Evolutionary conservation across 768 basidiomycete species (phyloP).

Genomic region (Lentinula detonsa): DNA sequence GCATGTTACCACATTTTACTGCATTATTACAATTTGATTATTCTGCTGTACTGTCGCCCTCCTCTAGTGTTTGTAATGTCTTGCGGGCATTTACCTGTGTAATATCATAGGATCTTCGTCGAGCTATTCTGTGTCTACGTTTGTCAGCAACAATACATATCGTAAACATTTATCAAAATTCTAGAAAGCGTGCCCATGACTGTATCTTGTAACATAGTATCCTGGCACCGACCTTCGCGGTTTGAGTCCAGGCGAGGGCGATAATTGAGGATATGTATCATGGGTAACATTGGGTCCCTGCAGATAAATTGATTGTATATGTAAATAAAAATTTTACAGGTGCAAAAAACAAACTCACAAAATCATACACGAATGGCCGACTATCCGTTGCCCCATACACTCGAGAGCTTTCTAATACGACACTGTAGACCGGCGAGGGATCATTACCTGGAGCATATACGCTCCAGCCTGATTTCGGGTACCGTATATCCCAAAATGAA

Average conservation of each 20-base stretch:
- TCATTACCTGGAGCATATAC: constrained; percentile 79
- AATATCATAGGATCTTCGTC: background rate
- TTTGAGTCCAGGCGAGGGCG: constrained; percentile 20
- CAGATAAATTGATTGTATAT: background rate
- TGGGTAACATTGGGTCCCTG: constrained; percentile 53
- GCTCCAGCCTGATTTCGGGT: constrained; percentile 58
- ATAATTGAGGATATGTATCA: constrained; percentile 47
- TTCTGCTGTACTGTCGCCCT: constrained; percentile 4
- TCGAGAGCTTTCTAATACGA: constrained; percentile 72
- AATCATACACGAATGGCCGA: constrained; percentile 74
- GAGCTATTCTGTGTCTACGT: background rate
- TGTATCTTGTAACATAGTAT: constrained; percentile 23
- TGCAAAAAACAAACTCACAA: constrained; percentile 33
- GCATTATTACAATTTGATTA: background rate
- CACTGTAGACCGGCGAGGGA: constrained; percentile 68
- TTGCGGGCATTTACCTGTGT: background rate
- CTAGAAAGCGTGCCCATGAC: constrained; percentile 10
- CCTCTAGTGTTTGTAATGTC: background rate
- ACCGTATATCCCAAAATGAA: constrained; percentile 78
- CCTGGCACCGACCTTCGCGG: constrained; percentile 18
- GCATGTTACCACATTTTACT: background rate
- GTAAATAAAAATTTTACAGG: background rate
- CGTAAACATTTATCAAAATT: background rate
- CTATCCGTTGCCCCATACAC: constrained; percentile 76
- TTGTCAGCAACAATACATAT: background rate